These are phyloP conservation scores for Scleromitrula shiraiana DNA, from an alignment of 2,329 filamentous ascomycete species.

Conservation along the genomic window DNA sequence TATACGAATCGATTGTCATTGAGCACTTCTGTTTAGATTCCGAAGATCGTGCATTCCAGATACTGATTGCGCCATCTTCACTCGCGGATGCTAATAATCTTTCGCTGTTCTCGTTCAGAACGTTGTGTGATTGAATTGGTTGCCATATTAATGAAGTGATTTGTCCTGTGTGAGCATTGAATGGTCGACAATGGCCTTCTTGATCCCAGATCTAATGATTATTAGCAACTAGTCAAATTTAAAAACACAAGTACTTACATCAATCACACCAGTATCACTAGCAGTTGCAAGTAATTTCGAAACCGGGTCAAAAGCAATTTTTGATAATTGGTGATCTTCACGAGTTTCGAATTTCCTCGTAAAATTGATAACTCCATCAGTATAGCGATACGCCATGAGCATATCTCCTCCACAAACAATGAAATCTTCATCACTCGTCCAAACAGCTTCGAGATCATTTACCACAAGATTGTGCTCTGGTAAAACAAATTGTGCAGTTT, in stretches of 20 bases:
- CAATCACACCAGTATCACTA: constrained; percentile 50
- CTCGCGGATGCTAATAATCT: constrained; percentile 50
- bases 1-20: constrained; percentile 48
- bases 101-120: constrained; percentile 36
- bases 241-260: constrained; percentile 38
- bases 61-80: constrained; percentile 53
- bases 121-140: constrained; percentile 36
- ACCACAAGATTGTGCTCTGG: constrained; percentile 42
- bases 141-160: constrained; percentile 56
- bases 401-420: constrained; percentile 50
- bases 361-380: constrained; percentile 39
- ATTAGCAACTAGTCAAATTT: constrained; percentile 27
- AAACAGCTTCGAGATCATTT: constrained; percentile 49
- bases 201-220: constrained; percentile 31
- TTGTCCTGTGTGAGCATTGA: constrained; percentile 49
- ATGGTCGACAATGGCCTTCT: constrained; percentile 44
- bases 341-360: constrained; percentile 44
- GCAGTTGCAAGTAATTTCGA: constrained; percentile 50
- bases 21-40: constrained; percentile 50
- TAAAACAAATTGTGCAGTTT: constrained; percentile 38
- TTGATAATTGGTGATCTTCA: constrained; percentile 45
- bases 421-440: constrained; percentile 52
- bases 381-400: constrained; percentile 41
- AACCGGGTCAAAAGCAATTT: constrained; percentile 48
- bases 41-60: constrained; percentile 51